Evolutionary conservation across 2,329 filamentous ascomycete genomes (phyloP), one percentile per base, ranked within the genome.

Genomic region (Xylaria sp.): DNA sequence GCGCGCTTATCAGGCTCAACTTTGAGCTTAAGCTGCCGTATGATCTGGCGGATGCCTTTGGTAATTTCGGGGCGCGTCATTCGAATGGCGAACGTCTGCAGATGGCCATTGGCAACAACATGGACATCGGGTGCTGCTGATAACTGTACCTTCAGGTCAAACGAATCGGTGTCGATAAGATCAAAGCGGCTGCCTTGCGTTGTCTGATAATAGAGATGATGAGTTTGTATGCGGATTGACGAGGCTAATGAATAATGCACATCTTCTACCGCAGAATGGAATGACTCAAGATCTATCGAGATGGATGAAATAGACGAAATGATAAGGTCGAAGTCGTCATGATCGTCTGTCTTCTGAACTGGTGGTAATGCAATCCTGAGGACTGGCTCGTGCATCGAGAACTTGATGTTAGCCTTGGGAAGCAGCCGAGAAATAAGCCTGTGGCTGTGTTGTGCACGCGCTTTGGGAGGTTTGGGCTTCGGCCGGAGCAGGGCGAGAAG

Each of bases 381-480:
- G 15, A 99, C 96, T 1, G 95, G 95, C 74, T 99, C 95, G 72
- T 99, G 95, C 78, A 99, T 91, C 0, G 95, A 97, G 42, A 98
- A 88, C 73, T 98, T 99, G 76, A 98, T 90, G 71, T 86, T 96
- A 0, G 94, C 91, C 78, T 98, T 98, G 1, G 95, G 95, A 8
- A 99, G 82, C 3, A 98, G 84, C n/a, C 92, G 88, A 14, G 94
- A 97, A 31, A 99, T 90, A 35, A 99, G 80, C 57, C 87, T 84
- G 69, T 93, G 85, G 42, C 81, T 83, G 68, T 81, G 82, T 61
- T 82, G 78, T 49, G 75, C 76, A n/a, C 78, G 77, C 17, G 76
- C 72, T 69, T 73, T 78, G 72, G 73, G 71, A 19, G 76, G 72
- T 53, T 75, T 80, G 7, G 79, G 78, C 60, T 82, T 85, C 7